A percentile compares a stretch with the other conserved stretches of the same genome.
These are phyloP conservation scores for Eucalyptus paniculata DNA, from an alignment of 345 rosid genomes.

Conservation along the genomic window DNA sequence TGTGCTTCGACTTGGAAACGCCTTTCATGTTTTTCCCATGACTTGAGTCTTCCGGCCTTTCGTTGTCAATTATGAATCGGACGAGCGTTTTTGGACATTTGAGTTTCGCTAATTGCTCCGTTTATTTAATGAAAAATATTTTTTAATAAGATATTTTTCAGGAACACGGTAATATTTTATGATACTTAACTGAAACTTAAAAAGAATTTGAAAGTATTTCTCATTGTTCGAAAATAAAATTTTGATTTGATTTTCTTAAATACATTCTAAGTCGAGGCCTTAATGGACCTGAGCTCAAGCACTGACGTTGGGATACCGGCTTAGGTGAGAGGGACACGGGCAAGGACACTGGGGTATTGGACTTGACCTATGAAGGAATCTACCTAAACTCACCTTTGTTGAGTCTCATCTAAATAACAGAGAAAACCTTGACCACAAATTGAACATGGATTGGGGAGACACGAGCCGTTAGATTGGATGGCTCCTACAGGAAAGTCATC, in stretches of 20 bases:
- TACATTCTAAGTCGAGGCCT: background rate
- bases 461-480: background rate
- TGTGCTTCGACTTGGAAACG: background rate
- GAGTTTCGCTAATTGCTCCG: background rate
- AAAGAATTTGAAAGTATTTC: no score
- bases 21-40: background rate
- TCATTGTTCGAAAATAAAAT: accelerated
- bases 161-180: accelerated
- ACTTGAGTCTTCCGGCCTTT: background rate
- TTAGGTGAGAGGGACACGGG: accelerated
- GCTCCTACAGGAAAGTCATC: background rate
- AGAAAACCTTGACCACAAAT: background rate
- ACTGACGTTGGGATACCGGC: accelerated
- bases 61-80: background rate
- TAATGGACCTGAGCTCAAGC: background rate
- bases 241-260: no score
- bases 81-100: background rate
- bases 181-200: background rate
- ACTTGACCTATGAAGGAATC: background rate
- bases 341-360: no score
- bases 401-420: background rate
- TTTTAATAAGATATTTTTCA: no score
- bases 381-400: background rate
- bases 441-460: background rate
- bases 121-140: no score